Evolutionary conservation across 1,284 basidiomycete genomes (phyloP).

Genomic region (Leccinum solheimii): DNA sequence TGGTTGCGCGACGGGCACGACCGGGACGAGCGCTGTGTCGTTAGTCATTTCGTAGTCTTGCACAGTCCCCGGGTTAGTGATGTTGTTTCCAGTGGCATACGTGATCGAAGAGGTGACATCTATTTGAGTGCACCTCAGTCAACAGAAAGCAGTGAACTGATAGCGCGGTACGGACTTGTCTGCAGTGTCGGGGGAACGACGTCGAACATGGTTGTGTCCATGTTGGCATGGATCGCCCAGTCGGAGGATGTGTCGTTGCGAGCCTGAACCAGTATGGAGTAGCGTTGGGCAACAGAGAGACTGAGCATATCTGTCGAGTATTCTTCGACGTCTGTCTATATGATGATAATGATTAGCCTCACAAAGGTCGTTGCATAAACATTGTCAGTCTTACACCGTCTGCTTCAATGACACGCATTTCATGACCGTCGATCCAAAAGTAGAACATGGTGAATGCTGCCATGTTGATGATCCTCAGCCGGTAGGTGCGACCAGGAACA

Average conservation of each 20-base stretch:
- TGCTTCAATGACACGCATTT: constrained; percentile 87
- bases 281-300: constrained; percentile 88
- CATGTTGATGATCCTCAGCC: constrained; percentile 78
- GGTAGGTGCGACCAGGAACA: constrained; percentile 78
- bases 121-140: constrained; percentile 29
- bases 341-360: neutral
- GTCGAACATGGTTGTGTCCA: constrained; percentile 89
- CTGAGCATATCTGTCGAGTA: constrained; percentile 69
- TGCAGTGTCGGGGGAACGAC: constrained; percentile 67
- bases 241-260: constrained; percentile 82
- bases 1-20: constrained; percentile 44
- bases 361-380: neutral
- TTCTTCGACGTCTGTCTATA: constrained; percentile 73
- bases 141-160: neutral
- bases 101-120: constrained; percentile 79
- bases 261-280: constrained; percentile 88
- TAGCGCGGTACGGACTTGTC: constrained; percentile 56
- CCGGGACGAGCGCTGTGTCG: constrained; percentile 64
- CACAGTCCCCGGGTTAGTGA: constrained; percentile 52
- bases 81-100: constrained; percentile 53
- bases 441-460: constrained; percentile 73
- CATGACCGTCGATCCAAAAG: constrained; percentile 91
- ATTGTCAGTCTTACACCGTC: constrained; percentile 65
- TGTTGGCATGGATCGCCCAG: constrained; percentile 89
- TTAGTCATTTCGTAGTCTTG: constrained; percentile 57